Evolutionary conservation across 192 early-diverging fungal species (phyloP), one percentile per base, ranked within the genome.

Genomic region (Gryganskiella cystojenkinii): DNA sequence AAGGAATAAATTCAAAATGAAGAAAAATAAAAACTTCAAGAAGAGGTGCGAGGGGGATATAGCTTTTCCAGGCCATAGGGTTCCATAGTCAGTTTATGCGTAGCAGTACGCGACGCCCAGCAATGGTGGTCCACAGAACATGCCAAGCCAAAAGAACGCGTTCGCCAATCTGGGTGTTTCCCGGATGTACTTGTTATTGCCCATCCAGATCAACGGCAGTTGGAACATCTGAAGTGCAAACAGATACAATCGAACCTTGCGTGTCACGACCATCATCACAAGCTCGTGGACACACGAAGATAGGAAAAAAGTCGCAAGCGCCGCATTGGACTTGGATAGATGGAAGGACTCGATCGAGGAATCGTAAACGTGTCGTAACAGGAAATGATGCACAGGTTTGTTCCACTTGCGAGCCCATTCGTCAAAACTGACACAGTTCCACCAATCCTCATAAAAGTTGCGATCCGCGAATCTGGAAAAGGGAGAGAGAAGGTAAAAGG

Each of bases 371-470:
- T 98, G 96, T 27, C 95, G 90, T 13, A 95, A 83, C 31, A 98
- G 80, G 71, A 97, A 99, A 56, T 95, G 88, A 72, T 99, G 95
- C 35, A 97, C 93, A 8, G 96, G 95, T 66, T 95, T 95, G 79
- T 99, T 99, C 97, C 97, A 99, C 63, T 95, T 94, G 51, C 97
- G 89, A 25, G 95, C 93, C 83, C 93, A 99, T 80, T 98, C 95
- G 67, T 97, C 97, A 67, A 92, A 95, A 0, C 89, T 91, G 17
- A 85, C 85, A 58, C 90, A 83, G 68, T 99, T 99, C 96, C 96
- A 99, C 96, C 96, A 99, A 80, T 99, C 97, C 65, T 97, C 95
- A 83, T 98, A 99, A 84, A 99, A 99, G 78, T 93, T 91, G 58
- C 95, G 92, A 81, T 99, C 97, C 17, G 97, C 95, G 80, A 99